A percentile compares a stretch with the other conserved stretches of the same genome.
These are phyloP conservation scores for Volvox reticuliferus DNA, from an alignment of 139 green algal species.

Conservation along the genomic window DNA sequence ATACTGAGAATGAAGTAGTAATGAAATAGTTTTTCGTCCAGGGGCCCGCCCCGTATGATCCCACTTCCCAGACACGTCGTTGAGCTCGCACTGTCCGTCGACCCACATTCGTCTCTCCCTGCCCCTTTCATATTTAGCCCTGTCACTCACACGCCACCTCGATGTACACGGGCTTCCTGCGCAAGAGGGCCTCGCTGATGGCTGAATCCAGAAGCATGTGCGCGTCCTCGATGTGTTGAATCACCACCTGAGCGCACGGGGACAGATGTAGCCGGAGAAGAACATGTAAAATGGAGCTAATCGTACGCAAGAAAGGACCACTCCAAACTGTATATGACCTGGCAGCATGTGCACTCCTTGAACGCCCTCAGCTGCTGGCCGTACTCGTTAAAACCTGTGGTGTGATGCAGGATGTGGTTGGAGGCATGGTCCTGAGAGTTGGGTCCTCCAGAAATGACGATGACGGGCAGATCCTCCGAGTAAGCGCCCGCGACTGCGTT, in stretches of 20 bases:
- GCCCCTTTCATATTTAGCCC: too few relatives aligned
- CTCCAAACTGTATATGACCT: constrained; percentile 52
- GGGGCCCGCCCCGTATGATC: too few relatives aligned
- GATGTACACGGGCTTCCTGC: constrained; percentile 84
- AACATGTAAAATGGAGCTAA: too few relatives aligned
- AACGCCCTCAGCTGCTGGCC: constrained; percentile 76
- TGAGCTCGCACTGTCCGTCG: too few relatives aligned
- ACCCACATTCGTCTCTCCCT: too few relatives aligned
- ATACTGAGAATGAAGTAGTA: too few relatives aligned
- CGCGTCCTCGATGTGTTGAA: constrained; percentile 73
- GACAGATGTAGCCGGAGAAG: neutral
- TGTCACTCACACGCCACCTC: constrained; percentile 64
- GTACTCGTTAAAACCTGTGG: constrained; percentile 73
- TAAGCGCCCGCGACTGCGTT: constrained; percentile 82
- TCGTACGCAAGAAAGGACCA: too few relatives aligned
- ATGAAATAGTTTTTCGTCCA: too few relatives aligned
- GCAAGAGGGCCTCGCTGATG: constrained; percentile 69
- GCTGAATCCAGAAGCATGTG: constrained; percentile 78
- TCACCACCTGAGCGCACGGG: constrained; percentile 52
- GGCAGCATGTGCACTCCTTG: constrained; percentile 77
- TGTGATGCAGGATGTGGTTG: constrained; percentile 87
- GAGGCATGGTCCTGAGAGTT: constrained; percentile 84
- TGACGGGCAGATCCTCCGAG: constrained; percentile 77
- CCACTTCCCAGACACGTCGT: too few relatives aligned
- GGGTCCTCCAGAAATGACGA: constrained; percentile 67